Evolutionary conservation across 1,284 basidiomycete genomes (phyloP), one percentile per base, ranked within the genome.

Genomic region (Wallemia mellicola): DNA sequence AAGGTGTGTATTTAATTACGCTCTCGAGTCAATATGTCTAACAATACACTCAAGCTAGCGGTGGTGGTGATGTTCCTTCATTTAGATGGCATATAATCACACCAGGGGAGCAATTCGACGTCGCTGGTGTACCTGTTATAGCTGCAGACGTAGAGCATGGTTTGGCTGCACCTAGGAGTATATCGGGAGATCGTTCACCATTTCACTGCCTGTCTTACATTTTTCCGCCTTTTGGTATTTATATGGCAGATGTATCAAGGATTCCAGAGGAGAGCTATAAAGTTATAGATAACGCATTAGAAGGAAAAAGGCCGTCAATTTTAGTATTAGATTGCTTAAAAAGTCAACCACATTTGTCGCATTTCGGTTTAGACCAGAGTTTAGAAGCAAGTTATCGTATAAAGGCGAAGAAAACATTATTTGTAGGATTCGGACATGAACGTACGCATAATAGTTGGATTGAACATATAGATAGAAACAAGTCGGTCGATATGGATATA

Each of bases 31-130:
- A n/a, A n/a, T n/a, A n/a, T n/a, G n/a, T n/a, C n/a, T n/a, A n/a
- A n/a, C n/a, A n/a, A n/a, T n/a, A n/a, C n/a, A n/a, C n/a, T n/a
- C n/a, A 70, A 61, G 71, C 70, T 1, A 70, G 67, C 28, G 71
- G 71, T n/a, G 71, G 71, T 15, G 71, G 71, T 7, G 70, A 71
- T 60, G 67, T 73, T 24, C 65, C 65, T 26, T 61, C 62, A n/a
- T 61, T 66, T 57, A 56, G 59, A 61, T 71, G 30, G 59, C 62
- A 68, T 25, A 66, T 71, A 33, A 65, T 67, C 22, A 67, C 38
- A 24, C 54, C 15, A 24, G 9, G 48, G 28, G 60, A 59, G 24
- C 64, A 65, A 38, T 66, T 69, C 33, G 65, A 67, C 1, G 63
- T 70, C 11, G 63, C 61, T 25, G 68, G 66, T 5, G 67, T 71